Base-by-base conservation (phyloP, 164 flowering plant species). In the Nymphaea colorata region DNA sequence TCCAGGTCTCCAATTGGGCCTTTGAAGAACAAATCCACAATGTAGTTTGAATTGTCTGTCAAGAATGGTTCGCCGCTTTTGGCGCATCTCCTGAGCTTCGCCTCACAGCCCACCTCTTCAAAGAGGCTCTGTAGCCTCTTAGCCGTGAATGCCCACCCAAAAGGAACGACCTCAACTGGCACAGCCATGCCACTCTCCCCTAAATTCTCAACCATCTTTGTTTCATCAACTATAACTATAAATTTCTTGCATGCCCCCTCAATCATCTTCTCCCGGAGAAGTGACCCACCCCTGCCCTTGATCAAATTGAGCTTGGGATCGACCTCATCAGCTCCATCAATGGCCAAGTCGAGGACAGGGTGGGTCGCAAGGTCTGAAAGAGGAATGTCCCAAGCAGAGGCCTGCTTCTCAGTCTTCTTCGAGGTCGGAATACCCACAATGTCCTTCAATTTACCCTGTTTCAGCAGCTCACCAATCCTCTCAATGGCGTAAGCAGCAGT, bases 311-410 rank as follows among this genome's bases (percentile, higher is more conserved):
- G 78, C 25, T 66, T 43, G 0, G 91, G 87, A 74, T 91, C 98
- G 12, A 93, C 97, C 79, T 93, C 98, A 44, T 93, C 98, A 1
- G 98, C 98, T 2, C 98, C 98, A 67, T 93, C 98, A 59, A 93
- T 93, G 0, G 94, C 86, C 25, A 93, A 79, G 74, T 93, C 98
- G 41, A 93, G 45, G 12, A 75, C 76, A 0, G 98, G 98, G 67
- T 89, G 82, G 14, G 79, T 18, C n/a, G 89, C 87, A 51, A 93
- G 88, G 73, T 87, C 91, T 2, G 97, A 83, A 2, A 93, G 66
- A 0, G 96, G 98, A 57, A 93, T 93, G 1, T 90, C 93, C 18
- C 86, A 36, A 1, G 87, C 79, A 3, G 81, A 6, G 0, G 98
- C 98, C 63, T 89, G 96, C 12, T 86, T 86, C 14, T 84, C 84